Evolutionary conservation across 495 filamentous ascomycete species (phyloP).

Genomic region (Chaetomium tenue): DNA sequence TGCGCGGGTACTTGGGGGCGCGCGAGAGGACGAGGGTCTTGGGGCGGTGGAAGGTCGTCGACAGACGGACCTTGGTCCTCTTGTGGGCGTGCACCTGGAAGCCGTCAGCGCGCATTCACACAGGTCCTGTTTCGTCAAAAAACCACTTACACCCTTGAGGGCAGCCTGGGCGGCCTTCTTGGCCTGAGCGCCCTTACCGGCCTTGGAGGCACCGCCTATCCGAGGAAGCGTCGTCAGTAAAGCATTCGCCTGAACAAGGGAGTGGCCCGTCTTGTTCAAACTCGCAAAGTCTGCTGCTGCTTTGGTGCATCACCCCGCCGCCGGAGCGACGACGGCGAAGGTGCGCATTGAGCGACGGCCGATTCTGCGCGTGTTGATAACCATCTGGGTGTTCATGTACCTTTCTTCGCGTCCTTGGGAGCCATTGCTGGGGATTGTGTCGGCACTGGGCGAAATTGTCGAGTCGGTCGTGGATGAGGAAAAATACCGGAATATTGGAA

Average conservation of each 20-base stretch:
- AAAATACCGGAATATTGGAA: conserved; percentile 22
- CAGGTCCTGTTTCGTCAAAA: background rate
- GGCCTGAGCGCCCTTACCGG: conserved; percentile 71
- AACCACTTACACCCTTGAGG: conserved; percentile 73
- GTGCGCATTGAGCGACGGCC: conserved; percentile 40
- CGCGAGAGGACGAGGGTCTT: conserved; percentile 92
- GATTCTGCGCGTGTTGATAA: conserved; percentile 31
- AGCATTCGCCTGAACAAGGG: conserved; percentile 43
- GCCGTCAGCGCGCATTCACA: conserved; percentile 15
- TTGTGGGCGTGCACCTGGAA: conserved; percentile 72
- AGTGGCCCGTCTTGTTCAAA: conserved; percentile 42
- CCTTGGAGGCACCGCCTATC: conserved; percentile 57
- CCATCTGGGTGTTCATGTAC: conserved; percentile 48
- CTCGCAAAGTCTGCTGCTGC: conserved; percentile 63
- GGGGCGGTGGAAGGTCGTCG: conserved; percentile 94
- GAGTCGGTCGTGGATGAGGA: conserved; percentile 33
- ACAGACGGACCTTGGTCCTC: conserved; percentile 84
- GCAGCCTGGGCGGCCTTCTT: conserved; percentile 89
- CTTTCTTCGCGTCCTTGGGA: conserved; percentile 69
- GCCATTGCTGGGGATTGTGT: conserved; percentile 64
- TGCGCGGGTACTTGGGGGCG: conserved; percentile 93
- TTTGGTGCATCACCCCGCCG: conserved; percentile 45
- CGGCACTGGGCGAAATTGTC: conserved; percentile 39
- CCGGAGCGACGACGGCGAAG: conserved; percentile 28
- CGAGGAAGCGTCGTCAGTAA: conserved; percentile 34